Evolutionary conservation across 148 eudicot species (phyloP).

Genomic region (Polygonum aviculare): DNA sequence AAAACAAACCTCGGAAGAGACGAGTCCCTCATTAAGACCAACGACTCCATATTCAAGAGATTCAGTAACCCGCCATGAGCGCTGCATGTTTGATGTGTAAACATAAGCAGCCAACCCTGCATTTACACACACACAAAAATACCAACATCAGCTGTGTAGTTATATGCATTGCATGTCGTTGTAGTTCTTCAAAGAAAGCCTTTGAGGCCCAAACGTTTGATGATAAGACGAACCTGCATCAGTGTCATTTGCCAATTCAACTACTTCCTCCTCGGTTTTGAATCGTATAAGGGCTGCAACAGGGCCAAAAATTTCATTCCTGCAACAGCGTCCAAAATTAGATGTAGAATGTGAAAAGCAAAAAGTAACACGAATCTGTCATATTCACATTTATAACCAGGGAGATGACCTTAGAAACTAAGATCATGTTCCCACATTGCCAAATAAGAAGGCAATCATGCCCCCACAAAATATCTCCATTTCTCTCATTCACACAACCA

Average conservation of each 20-base stretch:
- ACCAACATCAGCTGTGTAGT: background rate
- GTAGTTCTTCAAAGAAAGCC: no score
- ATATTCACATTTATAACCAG: background rate
- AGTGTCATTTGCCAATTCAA: slow-evolving; percentile 83
- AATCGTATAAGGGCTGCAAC: slow-evolving; percentile 85
- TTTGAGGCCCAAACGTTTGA: no score
- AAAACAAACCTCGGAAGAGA: slow-evolving; percentile 74
- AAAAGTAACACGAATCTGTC: background rate
- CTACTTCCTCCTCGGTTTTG: slow-evolving; percentile 88
- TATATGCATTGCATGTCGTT: background rate
- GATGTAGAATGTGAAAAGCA: background rate
- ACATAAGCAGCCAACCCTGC: slow-evolving; percentile 91
- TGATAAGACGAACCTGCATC: slow-evolving; percentile 54
- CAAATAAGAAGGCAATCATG: no score
- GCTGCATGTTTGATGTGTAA: slow-evolving; percentile 56
- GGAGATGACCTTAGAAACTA: background rate
- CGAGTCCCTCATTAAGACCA: slow-evolving; percentile 91
- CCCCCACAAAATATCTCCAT: no score
- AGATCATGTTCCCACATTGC: no score
- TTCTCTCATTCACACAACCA: no score
- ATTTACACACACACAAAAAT: background rate
- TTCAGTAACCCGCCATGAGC: slow-evolving; percentile 88
- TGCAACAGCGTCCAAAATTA: slow-evolving; percentile 14
- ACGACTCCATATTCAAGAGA: slow-evolving; percentile 95
- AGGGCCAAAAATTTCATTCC: slow-evolving; percentile 95